A percentile compares a stretch with the other conserved stretches of the same genome.
Evolutionary conservation across 352 stramenopile species (phyloP).

Genomic region (Globisporangium cystogenes): DNA sequence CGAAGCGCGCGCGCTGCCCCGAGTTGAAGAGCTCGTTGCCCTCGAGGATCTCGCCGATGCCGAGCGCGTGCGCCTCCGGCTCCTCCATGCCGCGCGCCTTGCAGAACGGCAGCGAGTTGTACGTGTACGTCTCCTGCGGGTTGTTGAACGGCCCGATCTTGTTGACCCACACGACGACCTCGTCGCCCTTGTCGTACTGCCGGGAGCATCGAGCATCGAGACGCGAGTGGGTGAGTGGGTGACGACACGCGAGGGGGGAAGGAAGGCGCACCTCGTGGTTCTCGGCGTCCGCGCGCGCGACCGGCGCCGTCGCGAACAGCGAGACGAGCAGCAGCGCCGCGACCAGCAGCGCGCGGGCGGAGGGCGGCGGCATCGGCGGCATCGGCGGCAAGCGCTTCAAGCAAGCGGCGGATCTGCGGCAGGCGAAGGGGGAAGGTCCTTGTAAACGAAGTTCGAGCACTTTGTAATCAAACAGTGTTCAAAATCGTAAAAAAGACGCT

Average conservation of each 20-base stretch:
- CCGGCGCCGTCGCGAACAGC: neutral
- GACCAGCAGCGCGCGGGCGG: neutral
- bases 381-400: too few relatives aligned
- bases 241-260: too few relatives aligned
- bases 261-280: conserved; percentile 59
- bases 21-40: conserved; percentile 94
- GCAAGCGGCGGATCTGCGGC: too few relatives aligned
- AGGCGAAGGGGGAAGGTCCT: too few relatives aligned
- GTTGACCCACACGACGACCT: conserved; percentile 95
- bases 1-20: conserved; percentile 82
- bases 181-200: conserved; percentile 66
- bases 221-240: neutral
- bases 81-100: conserved; percentile 83
- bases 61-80: conserved; percentile 77
- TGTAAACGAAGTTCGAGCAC: too few relatives aligned
- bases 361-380: too few relatives aligned
- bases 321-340: neutral
- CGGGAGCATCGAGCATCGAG: too few relatives aligned
- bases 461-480: too few relatives aligned
- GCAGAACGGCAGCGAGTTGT: conserved; percentile 99
- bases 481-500: too few relatives aligned
- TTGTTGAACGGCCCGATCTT: conserved; percentile 98
- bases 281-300: conserved; percentile 35
- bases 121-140: conserved; percentile 99
- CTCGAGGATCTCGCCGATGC: conserved; percentile 95